Percentiles rank a stretch among this genome's conserved stretches.
These are phyloP conservation scores for Heracleum sosnowskyi DNA, from an alignment of 129 eudicot genomes.

Conservation along the genomic window DNA sequence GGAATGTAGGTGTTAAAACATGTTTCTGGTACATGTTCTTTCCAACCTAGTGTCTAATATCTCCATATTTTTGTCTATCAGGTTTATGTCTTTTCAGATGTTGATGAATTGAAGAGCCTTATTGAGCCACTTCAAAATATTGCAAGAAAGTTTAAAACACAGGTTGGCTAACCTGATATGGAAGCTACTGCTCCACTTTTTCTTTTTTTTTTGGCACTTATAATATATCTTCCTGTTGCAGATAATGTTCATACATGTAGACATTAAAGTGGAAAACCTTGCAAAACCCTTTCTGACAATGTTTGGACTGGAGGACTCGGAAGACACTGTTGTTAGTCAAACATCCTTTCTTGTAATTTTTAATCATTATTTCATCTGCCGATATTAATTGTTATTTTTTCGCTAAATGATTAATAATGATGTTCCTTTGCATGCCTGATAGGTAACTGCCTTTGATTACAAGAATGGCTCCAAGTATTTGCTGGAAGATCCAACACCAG, in stretches of 20 bases:
- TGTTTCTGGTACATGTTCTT: conserved; percentile 2
- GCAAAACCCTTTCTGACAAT: conserved; percentile 89
- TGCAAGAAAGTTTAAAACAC: conserved; percentile 66
- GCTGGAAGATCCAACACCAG: conserved; percentile 65
- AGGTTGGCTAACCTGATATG: conserved; percentile 34
- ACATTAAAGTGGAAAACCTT: conserved; percentile 74
- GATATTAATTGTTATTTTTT: background rate
- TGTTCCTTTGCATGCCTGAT: conserved; percentile 11
- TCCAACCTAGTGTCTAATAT: conserved; percentile 3
- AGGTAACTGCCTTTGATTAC: conserved; percentile 89
- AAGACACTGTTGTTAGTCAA: conserved; percentile 63
- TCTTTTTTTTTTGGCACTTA: conserved; percentile 8
- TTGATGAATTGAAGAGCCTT: conserved; percentile 53
- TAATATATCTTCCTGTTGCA: conserved; percentile 33
- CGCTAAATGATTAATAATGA: no score
- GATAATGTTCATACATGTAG: conserved; percentile 73
- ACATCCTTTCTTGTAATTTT: conserved; percentile 3
- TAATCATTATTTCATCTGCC: background rate
- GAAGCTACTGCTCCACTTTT: conserved; percentile 5
- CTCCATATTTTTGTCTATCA: conserved; percentile 15
- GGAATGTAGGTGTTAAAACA: background rate
- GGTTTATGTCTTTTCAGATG: conserved; percentile 82
- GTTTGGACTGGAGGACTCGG: conserved; percentile 81
- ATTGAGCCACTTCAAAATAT: conserved; percentile 59
- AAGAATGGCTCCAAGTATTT: conserved; percentile 65